These are phyloP conservation scores for Fusarium devonianum DNA, from an alignment of 2,329 filamentous ascomycete species.

Conservation along the genomic window DNA sequence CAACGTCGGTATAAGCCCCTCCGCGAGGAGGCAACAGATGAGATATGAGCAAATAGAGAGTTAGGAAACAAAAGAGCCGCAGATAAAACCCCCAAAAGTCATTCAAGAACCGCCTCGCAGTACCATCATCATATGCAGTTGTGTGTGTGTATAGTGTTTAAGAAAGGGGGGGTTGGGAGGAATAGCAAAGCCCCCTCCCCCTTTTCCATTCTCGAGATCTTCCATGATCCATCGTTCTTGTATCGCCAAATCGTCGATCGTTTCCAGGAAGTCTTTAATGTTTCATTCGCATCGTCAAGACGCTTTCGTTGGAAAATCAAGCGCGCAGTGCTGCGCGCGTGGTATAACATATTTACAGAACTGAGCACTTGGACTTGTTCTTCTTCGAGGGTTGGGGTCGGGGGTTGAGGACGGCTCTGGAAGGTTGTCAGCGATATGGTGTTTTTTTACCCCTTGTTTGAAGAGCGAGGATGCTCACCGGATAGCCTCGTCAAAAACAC, in stretches of 20 bases:
- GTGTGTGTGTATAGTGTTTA: conserved; percentile 21
- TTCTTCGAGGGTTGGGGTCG: conserved; percentile 61
- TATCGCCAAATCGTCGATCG: conserved; percentile 37
- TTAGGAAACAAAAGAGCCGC: conserved; percentile 27
- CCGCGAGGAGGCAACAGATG: conserved; percentile 38
- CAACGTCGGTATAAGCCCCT: conserved; percentile 41
- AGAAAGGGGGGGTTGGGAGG: conserved; percentile 11
- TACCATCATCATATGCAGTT: conserved; percentile 41
- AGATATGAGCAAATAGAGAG: conserved; percentile 33
- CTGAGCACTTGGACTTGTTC: conserved; percentile 73
- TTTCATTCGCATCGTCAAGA: conserved; percentile 38
- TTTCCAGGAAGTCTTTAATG: conserved; percentile 33
- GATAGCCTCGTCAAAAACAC: conserved; percentile 98
- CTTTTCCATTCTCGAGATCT: too few relatives aligned
- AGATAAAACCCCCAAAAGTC: conserved; percentile 40
- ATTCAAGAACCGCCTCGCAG: conserved; percentile 43
- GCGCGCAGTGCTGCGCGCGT: conserved; percentile 9
- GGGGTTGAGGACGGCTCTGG: conserved; percentile 75
- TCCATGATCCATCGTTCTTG: conserved; percentile 37
- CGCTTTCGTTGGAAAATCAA: conserved; percentile 34
- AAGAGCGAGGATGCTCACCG: conserved; percentile 66
- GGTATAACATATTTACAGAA: conserved; percentile 60
- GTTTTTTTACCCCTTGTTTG: not conserved
- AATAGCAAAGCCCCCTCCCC: conserved; percentile 18
- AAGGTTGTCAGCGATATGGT: conserved; percentile 41